These are phyloP conservation scores for Yamadazyma philogaea DNA, from an alignment of 805 yeast species.

Conservation along the genomic window DNA sequence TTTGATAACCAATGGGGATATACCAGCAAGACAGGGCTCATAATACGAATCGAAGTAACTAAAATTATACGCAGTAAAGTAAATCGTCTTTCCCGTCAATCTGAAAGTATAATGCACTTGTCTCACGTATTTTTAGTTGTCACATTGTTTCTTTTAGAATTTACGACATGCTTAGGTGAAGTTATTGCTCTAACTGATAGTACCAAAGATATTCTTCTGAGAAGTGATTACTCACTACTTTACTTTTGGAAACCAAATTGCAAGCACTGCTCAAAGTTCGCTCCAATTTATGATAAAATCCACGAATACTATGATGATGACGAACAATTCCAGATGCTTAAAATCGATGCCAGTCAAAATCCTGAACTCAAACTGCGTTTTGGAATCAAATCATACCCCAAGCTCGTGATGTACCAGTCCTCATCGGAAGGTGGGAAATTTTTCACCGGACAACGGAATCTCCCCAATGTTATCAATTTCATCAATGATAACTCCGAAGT, in stretches of 20 bases:
- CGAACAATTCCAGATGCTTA: slow-evolving; percentile 32
- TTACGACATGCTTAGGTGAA: slow-evolving; percentile 1
- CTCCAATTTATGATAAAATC: slow-evolving; percentile 36
- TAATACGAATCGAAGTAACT: not conserved
- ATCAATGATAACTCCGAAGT: slow-evolving; percentile 18
- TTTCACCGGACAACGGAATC: slow-evolving; percentile 24
- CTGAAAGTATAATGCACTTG: not conserved
- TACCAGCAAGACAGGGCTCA: not conserved
- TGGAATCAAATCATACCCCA: slow-evolving; percentile 45
- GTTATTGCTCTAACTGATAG: slow-evolving; percentile 11
- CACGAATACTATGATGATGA: slow-evolving; percentile 39
- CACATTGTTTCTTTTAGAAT: not conserved
- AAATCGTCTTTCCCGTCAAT: not conserved
- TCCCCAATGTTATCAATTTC: slow-evolving; percentile 21
- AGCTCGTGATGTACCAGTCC: slow-evolving; percentile 43
- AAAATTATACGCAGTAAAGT: not conserved
- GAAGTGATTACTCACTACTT: slow-evolving; percentile 37
- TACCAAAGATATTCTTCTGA: slow-evolving; percentile 14
- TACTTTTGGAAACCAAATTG: slow-evolving; percentile 46
- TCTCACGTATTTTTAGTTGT: not conserved
- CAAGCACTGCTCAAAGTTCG: slow-evolving; percentile 30
- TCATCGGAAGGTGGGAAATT: slow-evolving; percentile 38
- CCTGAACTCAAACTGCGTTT: slow-evolving; percentile 37
- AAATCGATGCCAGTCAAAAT: slow-evolving; percentile 26
- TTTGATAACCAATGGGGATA: not conserved